phyloP scores from a whole-genome alignment of 495 filamentous ascomycete genomes.

The Penicillium cataractarum region DNA sequence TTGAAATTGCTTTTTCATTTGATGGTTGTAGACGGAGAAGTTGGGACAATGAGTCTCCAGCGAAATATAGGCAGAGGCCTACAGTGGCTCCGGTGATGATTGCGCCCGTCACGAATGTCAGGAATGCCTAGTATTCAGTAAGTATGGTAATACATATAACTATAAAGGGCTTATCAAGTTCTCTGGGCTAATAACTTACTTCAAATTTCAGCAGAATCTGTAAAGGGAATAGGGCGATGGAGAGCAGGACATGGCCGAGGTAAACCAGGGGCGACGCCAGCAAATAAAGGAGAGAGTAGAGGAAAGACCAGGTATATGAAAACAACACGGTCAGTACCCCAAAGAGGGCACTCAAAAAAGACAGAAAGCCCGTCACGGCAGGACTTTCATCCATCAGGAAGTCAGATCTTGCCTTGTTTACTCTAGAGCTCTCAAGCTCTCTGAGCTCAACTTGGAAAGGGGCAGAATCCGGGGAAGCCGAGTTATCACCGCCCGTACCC shows the following conservation, averaged over 20 bases:
- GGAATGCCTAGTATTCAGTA: conserved; percentile 23
- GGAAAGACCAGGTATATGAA: conserved; percentile 30
- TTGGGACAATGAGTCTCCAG: conserved; percentile 22
- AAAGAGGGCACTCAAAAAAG: conserved; percentile 20
- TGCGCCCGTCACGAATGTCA: conserved; percentile 30
- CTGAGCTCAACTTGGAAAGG: conserved; percentile 2
- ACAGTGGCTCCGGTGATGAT: conserved; percentile 25
- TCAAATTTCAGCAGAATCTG: conserved; percentile 62
- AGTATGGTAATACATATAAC: conserved; percentile 3
- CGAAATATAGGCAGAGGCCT: conserved; percentile 26
- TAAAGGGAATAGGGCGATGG: conserved; percentile 41
- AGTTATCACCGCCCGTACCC: conserved; percentile 25
- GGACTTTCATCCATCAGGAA: conserved; percentile 8
- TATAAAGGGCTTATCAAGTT: background rate
- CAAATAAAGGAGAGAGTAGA: conserved; percentile 36
- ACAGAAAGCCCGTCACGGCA: conserved; percentile 5
- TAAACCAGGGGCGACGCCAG: conserved; percentile 52
- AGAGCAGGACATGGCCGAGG: conserved; percentile 40
- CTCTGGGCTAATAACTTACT: conserved; percentile 44
- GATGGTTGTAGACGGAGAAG: conserved; percentile 19
- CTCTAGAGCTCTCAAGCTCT: no score
- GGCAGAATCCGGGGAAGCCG: conserved; percentile 28
- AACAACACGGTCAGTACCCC: conserved; percentile 44
- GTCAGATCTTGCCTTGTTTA: background rate
- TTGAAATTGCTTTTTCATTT: conserved; percentile 7